phyloP scores from a whole-genome alignment of 2,329 filamentous ascomycete genomes.

The Scedosporium minutisporum region DNA sequence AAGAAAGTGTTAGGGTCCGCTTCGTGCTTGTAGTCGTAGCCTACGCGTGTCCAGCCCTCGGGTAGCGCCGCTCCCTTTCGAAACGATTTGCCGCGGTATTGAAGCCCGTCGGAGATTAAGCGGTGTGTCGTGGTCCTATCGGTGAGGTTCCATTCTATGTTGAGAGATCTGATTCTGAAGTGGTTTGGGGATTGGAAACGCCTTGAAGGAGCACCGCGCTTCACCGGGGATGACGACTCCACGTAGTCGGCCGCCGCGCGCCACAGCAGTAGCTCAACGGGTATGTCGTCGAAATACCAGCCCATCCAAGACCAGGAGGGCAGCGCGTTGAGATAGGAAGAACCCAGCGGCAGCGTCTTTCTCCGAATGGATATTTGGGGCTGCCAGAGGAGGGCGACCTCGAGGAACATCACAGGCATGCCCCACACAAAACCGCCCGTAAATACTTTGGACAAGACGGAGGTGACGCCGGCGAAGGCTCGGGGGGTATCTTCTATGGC shows the following conservation, averaged over 20 bases:
- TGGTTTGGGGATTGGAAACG: conserved; percentile 25
- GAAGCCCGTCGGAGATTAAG: conserved; percentile 26
- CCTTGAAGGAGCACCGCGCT: conserved; percentile 21
- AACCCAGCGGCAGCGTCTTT: conserved; percentile 5
- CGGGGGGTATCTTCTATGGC: conserved; percentile 30
- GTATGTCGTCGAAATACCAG: conserved; percentile 35
- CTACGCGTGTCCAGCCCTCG: conserved; percentile 28
- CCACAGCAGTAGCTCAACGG: conserved; percentile 32
- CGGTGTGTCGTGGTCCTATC: conserved; percentile 25
- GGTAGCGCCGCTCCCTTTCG: conserved; percentile 24
- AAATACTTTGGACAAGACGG: conserved; percentile 30
- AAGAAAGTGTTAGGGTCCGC: conserved; percentile 29
- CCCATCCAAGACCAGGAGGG: conserved; percentile 39
- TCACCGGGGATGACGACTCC: conserved; percentile 23
- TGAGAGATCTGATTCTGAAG: conserved; percentile 27
- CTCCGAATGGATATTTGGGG: conserved; percentile 32
- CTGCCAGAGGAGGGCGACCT: conserved; percentile 34
- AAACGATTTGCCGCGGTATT: conserved; percentile 27
- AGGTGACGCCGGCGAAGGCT: conserved; percentile 33
- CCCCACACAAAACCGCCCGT: conserved; percentile 33
- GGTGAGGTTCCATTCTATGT: conserved; percentile 28
- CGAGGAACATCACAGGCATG: conserved; percentile 36
- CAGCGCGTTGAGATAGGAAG: conserved; percentile 13
- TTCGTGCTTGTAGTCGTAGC: conserved; percentile 28
- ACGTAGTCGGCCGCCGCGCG: conserved; percentile 33